Base-by-base conservation (phyloP, 2,329 filamentous ascomycete genomes). In the Dactylellina leptospora region DNA sequence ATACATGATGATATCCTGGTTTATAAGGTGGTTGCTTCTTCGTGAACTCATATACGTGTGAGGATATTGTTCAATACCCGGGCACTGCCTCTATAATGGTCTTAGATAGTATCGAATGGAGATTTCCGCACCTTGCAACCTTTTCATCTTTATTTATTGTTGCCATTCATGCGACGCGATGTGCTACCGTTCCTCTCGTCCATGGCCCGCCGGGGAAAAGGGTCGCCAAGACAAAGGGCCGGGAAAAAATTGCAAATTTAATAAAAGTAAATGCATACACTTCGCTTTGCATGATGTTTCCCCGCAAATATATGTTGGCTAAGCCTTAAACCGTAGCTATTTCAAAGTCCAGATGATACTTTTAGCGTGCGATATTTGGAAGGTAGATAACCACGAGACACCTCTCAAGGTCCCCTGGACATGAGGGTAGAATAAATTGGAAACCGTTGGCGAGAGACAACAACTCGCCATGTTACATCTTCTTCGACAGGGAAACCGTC, bases 371-470 rank as follows among this genome's bases (percentile, higher is more conserved):
- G 44, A 16, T 22, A 70, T 70, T 61, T 27, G 63, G 63, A 70
- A 70, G 56, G 64, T 70, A 47, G 56, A 61, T 55, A 61, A 40
- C 42, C 47, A 42, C 48, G 63, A 60, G 42, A 54, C 23, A 55
- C 25, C 3, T n/a, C n/a, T 30, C 45, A 54, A 25, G 16, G 30
- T 42, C 44, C 47, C 47, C 50, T 55, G 51, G 44, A 9, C 18
- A 38, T 38, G 23, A 50, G 38, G 11, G 20, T 13, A 51, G 47
- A n/a, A 36, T 2, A 28, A 18, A 56, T 51, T n/a, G 25, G 55
- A 36, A 60, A 48, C 33, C 20, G 38, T 23, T 60, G 40, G 28
- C 40, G 47, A 61, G 10, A 18, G 42, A 25, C 27, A 9, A 48
- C 16, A 1, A n/a, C 27, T 47, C n/a, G 22, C 22, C 42, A 51